These are phyloP conservation scores for Lipomyces sp. DNA, from an alignment of 805 yeast genomes.

Conservation along the genomic window DNA sequence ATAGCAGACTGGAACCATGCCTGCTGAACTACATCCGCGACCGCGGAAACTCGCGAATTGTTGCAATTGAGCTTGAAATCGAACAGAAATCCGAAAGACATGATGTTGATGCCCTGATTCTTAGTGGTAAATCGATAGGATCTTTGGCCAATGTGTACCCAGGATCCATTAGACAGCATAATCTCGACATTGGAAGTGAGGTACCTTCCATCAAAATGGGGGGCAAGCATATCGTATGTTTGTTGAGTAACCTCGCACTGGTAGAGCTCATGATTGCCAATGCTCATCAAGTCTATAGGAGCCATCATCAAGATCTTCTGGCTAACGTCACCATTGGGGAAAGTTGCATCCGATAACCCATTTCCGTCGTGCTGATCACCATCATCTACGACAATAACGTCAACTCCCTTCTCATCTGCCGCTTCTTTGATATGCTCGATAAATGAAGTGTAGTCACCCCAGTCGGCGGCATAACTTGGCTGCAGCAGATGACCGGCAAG, in stretches of 20 bases:
- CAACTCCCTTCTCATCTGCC: slow-evolving; percentile 58
- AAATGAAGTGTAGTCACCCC: slow-evolving; percentile 90
- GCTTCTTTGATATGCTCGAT: slow-evolving; percentile 53
- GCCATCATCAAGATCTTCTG: slow-evolving; percentile 63
- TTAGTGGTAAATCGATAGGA: slow-evolving; percentile 69
- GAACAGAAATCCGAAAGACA: slow-evolving; percentile 80
- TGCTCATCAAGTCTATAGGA: slow-evolving; percentile 76
- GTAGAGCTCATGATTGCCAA: slow-evolving; percentile 93
- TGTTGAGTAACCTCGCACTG: slow-evolving; percentile 62
- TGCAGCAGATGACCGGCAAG: slow-evolving; percentile 86
- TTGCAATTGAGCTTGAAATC: slow-evolving; percentile 67
- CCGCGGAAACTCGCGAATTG: slow-evolving; percentile 67
- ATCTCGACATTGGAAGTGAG: slow-evolving; percentile 53
- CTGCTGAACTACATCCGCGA: slow-evolving; percentile 57
- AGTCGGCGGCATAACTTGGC: slow-evolving; percentile 75
- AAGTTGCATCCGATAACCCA: slow-evolving; percentile 76
- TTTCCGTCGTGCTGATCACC: slow-evolving; percentile 97
- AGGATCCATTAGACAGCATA: slow-evolving; percentile 45
- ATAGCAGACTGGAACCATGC: slow-evolving; percentile 67
- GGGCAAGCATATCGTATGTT: slow-evolving; percentile 67
- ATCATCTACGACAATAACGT: slow-evolving; percentile 76
- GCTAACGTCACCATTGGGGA: slow-evolving; percentile 69
- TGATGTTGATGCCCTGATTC: slow-evolving; percentile 54
- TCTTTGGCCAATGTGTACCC: slow-evolving; percentile 70
- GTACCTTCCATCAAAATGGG: slow-evolving; percentile 62